Base-by-base conservation (phyloP, 1,284 basidiomycete species). In the Fistulina hepatica region DNA sequence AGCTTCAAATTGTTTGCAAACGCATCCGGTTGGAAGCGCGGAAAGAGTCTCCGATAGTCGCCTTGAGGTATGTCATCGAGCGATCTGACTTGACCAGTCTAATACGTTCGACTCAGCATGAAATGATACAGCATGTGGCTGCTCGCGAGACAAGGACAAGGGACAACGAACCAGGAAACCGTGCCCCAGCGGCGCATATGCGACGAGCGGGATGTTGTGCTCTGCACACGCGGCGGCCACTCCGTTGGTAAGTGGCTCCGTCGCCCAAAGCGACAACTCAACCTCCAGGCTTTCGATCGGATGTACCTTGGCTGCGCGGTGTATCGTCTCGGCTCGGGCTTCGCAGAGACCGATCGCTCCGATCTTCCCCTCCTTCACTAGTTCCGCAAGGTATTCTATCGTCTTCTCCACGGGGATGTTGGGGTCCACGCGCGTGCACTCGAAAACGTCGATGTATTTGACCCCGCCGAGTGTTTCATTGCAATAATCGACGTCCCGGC, bases 1-100 rank as follows among this genome's bases (percentile, higher is more conserved):
- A 82, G 57, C 24, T 63, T 56, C 40, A 74, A 51, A 55, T 82
- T 82, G 48, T 71, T 59, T 33, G 65, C 58, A 43, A 77, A 66
- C 44, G 67, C 68, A 49, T 32, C 44, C 4, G 40, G 45, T 19
- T 40, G 34, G 52, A 57, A 57, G 10, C 57, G 51, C 13, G 52
- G 48, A 33, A 50, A 12, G 15, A 36, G 20, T 6, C 22, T 36
- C 19, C 51, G 57, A 16, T 51, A 37, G 25, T 60, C 57, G 12
- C 48, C 50, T 42, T 49, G 52, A 55, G 24, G 8, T 25, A 23
- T 8, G 28, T 1, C 10, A n/a, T 8, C 17, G 17, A 16, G 2
- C 17, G 9, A 23, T 8, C 16, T 3, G 33, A 31, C 3, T 10
- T 12, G 11, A 20, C 10, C 15, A 16, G 28, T 31, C 28, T 31